Conservation (phyloP, 148 eudicot species). For the Arctostaphylos glauca region DNA sequence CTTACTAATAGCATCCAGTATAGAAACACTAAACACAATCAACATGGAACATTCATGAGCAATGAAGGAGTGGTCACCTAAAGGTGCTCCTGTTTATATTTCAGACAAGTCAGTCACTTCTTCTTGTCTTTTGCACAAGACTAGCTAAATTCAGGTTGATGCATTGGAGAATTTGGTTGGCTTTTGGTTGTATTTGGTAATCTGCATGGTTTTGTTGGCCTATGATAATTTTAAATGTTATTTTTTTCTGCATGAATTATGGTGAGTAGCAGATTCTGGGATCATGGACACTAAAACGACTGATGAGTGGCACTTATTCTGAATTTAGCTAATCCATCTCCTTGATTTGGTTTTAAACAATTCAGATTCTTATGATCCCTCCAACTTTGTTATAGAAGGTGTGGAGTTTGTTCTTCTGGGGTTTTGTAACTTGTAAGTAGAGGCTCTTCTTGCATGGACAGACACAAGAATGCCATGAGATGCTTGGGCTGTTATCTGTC, state of each 20-base stretch:
- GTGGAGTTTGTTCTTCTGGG: too few relatives aligned
- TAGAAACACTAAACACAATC: neutral
- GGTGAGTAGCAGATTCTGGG: too few relatives aligned
- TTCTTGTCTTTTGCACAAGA: neutral
- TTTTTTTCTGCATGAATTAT: too few relatives aligned
- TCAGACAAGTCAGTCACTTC: neutral
- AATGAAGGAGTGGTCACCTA: neutral
- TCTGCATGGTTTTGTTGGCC: too few relatives aligned
- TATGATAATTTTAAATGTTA: too few relatives aligned
- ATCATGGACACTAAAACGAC: too few relatives aligned
- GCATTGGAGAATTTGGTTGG: neutral
- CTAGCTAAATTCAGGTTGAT: neutral
- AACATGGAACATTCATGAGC: neutral
- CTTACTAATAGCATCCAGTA: too few relatives aligned
- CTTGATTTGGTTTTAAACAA: neutral
- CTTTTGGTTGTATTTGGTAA: too few relatives aligned
- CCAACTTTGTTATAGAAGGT: neutral
- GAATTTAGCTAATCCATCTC: neutral
- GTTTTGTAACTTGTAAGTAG: too few relatives aligned
- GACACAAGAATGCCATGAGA: neutral
- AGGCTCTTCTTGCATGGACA: too few relatives aligned
- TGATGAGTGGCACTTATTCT: neutral
- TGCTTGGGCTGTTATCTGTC: neutral
- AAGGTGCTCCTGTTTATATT: neutral
- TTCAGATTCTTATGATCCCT: neutral